Conservation (phyloP, 2,329 filamentous ascomycete species). For the Hymenoscyphus fructigenus region DNA sequence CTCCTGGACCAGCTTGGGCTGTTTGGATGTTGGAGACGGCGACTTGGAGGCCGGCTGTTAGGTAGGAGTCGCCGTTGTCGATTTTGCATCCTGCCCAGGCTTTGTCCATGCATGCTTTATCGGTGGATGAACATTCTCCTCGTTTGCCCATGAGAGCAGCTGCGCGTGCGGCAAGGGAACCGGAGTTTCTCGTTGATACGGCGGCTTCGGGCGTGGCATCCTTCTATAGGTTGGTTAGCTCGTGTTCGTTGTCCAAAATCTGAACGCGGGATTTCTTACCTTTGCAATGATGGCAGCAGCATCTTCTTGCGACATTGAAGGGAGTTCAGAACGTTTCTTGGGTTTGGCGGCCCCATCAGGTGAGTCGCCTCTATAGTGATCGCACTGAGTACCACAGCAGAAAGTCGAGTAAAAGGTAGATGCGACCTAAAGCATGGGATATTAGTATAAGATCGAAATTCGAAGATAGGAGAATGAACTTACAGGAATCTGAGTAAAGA, state of each 20-base stretch:
- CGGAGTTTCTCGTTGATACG: background rate
- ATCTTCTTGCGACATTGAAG: background rate
- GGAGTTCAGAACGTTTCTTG: background rate
- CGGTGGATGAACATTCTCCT: background rate
- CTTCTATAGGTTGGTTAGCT: background rate
- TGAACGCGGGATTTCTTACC: background rate
- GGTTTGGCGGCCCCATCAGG: background rate
- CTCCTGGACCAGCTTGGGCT: background rate
- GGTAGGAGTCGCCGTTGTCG: background rate
- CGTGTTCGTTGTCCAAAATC: background rate
- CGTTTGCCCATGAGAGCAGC: background rate
- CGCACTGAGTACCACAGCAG: constrained; percentile 2
- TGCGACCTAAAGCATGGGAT: background rate
- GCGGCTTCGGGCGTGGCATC: background rate
- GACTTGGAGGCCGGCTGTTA: constrained; percentile 1
- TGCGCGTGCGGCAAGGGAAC: background rate
- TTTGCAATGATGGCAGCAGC: background rate
- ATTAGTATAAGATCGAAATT: background rate
- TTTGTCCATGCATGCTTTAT: constrained; percentile 4
- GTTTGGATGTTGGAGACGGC: constrained; percentile 4
- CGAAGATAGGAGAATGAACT: background rate
- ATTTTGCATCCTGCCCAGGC: background rate
- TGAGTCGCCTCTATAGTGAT: background rate
- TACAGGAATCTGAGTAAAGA: constrained; percentile 4
- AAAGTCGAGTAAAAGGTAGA: background rate